A percentile compares a stretch with the other conserved stretches of the same genome.
These are phyloP conservation scores for Xylaria grammica DNA, from an alignment of 495 filamentous ascomycete genomes.

Conservation along the genomic window DNA sequence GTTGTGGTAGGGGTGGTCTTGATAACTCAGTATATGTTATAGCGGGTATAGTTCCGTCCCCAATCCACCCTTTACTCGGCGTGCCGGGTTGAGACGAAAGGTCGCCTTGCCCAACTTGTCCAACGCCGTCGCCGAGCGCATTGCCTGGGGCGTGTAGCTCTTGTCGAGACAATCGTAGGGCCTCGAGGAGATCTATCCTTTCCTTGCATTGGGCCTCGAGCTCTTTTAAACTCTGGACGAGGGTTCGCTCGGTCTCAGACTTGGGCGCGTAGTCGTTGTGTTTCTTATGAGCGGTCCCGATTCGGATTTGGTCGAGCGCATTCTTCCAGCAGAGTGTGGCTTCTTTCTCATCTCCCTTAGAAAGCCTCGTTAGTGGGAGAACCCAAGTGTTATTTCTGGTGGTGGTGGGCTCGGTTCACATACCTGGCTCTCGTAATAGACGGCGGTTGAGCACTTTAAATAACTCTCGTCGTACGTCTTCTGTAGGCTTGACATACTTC, in stretches of 20 bases:
- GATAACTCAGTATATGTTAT: conserved; percentile 78
- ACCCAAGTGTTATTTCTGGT: not conserved
- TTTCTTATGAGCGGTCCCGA: conserved; percentile 79
- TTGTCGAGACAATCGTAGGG: conserved; percentile 75
- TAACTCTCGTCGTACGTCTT: conserved; percentile 98
- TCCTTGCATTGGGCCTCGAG: conserved; percentile 95
- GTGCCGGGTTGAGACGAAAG: conserved; percentile 28
- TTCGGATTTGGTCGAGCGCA: conserved; percentile 89
- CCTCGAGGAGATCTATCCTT: conserved; percentile 84
- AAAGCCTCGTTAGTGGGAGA: conserved; percentile 1
- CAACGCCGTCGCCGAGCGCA: conserved; percentile 1
- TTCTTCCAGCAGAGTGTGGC: conserved; percentile 90
- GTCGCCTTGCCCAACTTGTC: conserved; percentile 31
- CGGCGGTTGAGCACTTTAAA: conserved; percentile 89
- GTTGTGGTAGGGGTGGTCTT: conserved; percentile 67
- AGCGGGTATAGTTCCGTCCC: conserved; percentile 79
- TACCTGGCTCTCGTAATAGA: conserved; percentile 93
- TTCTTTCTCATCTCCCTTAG: conserved; percentile 88
- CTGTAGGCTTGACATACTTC: conserved; percentile 79
- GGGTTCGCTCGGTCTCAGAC: conserved; percentile 82
- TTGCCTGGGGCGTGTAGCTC: conserved; percentile 51
- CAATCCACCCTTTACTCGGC: conserved; percentile 66
- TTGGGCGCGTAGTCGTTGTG: conserved; percentile 68
- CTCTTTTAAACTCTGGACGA: conserved; percentile 78
- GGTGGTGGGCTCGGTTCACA: conserved; percentile 12